Evolutionary conservation across 257 asterid species (phyloP).

Genomic region (Solanum rostratum): DNA sequence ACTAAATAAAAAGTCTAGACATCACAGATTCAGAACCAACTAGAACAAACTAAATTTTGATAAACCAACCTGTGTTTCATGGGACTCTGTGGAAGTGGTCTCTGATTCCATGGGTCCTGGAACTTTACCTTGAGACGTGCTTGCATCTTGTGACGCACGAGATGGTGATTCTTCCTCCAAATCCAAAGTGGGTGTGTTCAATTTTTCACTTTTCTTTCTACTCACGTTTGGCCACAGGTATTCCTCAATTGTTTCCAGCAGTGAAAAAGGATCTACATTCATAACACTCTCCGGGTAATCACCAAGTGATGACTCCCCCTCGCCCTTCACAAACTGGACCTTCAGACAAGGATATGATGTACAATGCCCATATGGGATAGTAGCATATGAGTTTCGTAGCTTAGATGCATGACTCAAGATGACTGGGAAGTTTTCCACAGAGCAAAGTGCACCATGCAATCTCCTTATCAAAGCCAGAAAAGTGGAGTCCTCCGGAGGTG

Average conservation of each 20-base stretch:
- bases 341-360: slow-evolving; percentile 67
- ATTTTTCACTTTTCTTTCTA: slow-evolving; percentile 18
- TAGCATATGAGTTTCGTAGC: slow-evolving; percentile 56
- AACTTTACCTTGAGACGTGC: slow-evolving; percentile 25
- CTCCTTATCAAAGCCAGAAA: slow-evolving; percentile 35
- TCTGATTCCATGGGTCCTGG: slow-evolving; percentile 20
- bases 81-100: slow-evolving; percentile 18
- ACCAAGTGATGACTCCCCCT: slow-evolving; percentile 35
- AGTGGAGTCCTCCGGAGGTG: slow-evolving; percentile 26
- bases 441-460: slow-evolving; percentile 70
- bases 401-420: slow-evolving; percentile 34
- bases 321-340: slow-evolving; percentile 65
- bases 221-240: slow-evolving; percentile 58
- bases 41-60: neutral
- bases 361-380: slow-evolving; percentile 62
- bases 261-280: slow-evolving; percentile 74
- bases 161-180: slow-evolving; percentile 21
- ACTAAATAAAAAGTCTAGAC: neutral
- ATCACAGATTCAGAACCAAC: neutral
- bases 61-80: slow-evolving; percentile 33
- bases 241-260: slow-evolving; percentile 53
- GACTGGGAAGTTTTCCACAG: slow-evolving; percentile 78
- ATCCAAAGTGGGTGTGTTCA: slow-evolving; percentile 15
- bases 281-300: slow-evolving; percentile 48
- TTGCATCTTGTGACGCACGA: slow-evolving; percentile 25